These are phyloP conservation scores for Rhizomucor pusillus DNA, from an alignment of 371 early-diverging fungal species.

Conservation along the genomic window DNA sequence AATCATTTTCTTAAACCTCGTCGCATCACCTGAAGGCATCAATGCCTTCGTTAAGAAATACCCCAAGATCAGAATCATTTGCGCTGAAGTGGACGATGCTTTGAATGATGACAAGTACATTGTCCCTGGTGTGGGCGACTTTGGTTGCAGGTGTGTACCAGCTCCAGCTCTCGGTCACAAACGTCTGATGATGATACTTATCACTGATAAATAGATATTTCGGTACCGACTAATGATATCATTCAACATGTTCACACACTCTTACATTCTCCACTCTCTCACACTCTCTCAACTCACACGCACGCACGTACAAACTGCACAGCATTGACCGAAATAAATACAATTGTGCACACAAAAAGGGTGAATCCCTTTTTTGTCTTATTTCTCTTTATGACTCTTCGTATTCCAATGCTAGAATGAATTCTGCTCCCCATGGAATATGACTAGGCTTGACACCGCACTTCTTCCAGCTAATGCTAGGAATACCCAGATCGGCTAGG, in stretches of 20 bases:
- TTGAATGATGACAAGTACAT: constrained; percentile 84
- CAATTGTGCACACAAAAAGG: too few relatives aligned
- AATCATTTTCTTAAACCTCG: constrained; percentile 83
- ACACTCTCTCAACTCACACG: neutral
- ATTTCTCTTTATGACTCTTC: neutral
- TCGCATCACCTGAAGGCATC: constrained; percentile 84
- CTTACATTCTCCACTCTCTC: neutral
- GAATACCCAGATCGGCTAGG: constrained; percentile 78
- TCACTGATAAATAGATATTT: constrained; percentile 12
- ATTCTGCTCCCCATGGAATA: constrained; percentile 78
- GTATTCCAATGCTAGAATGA: constrained; percentile 67
- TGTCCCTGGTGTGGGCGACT: constrained; percentile 94
- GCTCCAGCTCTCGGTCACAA: neutral
- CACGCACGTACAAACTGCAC: neutral
- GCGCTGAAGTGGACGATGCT: constrained; percentile 82
- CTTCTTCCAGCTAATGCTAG: constrained; percentile 57
- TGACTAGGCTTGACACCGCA: constrained; percentile 53
- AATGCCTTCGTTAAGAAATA: constrained; percentile 66
- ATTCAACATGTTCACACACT: neutral
- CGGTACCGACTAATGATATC: constrained; percentile 17
- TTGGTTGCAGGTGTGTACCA: constrained; percentile 65
- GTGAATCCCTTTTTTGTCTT: too few relatives aligned
- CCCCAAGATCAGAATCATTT: constrained; percentile 83
- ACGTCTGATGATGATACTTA: neutral
- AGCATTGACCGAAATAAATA: neutral